These are phyloP conservation scores for Chlamydomonas sphaeroides DNA, from an alignment of 139 green algal species.

Conservation along the genomic window DNA sequence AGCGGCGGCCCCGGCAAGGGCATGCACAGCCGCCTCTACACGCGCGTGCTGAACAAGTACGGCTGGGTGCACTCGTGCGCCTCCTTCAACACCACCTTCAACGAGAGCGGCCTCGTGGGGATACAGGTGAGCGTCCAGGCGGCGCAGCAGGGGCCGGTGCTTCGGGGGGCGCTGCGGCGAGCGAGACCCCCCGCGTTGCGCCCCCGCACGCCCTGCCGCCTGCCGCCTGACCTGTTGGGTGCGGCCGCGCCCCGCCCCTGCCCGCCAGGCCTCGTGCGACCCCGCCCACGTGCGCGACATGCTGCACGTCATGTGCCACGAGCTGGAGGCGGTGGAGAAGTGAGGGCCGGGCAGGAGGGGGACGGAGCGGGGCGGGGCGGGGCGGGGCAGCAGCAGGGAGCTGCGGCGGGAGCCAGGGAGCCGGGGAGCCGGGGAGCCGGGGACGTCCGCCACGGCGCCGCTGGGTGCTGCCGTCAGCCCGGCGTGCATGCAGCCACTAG, in stretches of 20 bases:
- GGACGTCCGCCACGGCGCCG: too few species aligned
- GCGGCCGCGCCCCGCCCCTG: too few species aligned
- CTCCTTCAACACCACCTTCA: slow-evolving; percentile 89
- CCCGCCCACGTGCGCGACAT: slow-evolving; percentile 50
- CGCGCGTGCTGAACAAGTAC: slow-evolving; percentile 88
- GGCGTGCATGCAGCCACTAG: too few species aligned
- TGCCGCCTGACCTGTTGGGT: too few species aligned
- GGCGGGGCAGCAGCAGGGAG: background rate
- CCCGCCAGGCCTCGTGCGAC: slow-evolving; percentile 57
- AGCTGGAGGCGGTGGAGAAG: slow-evolving; percentile 59
- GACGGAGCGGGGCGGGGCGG: background rate
- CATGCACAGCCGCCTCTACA: slow-evolving; percentile 98
- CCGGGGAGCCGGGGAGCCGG: too few species aligned
- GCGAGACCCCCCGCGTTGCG: too few species aligned
- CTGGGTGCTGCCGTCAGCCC: background rate
- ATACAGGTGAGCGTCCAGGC: slow-evolving; percentile 59
- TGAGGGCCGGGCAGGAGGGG: background rate
- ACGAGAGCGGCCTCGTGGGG: slow-evolving; percentile 90
- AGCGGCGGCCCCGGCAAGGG: slow-evolving; percentile 92
- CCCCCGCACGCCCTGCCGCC: too few species aligned
- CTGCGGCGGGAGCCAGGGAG: too few species aligned
- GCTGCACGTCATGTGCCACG: slow-evolving; percentile 63
- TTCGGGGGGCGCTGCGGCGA: too few species aligned
- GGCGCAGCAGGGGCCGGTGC: background rate
- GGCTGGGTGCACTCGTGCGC: slow-evolving; percentile 84